A percentile compares a stretch with the other conserved stretches of the same genome.
phyloP scores from a whole-genome alignment of 768 basidiomycete genomes.

The Auriscalpium microsporum region DNA sequence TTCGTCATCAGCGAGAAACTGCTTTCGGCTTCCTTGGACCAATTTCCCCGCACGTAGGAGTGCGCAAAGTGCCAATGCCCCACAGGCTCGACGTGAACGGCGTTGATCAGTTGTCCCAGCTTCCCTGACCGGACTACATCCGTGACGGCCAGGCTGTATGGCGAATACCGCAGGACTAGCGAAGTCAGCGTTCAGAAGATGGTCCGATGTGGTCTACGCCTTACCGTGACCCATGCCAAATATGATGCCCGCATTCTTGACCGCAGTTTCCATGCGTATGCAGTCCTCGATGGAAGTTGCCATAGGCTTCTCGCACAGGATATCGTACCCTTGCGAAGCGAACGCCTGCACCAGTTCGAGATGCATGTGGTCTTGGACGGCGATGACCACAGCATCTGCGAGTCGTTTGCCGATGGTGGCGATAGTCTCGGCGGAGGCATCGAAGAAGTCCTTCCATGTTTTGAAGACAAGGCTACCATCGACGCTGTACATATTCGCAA shows the following conservation, averaged over 20 bases:
- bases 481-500: slow-evolving; percentile 49
- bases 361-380: slow-evolving; percentile 79
- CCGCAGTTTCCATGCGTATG: slow-evolving; percentile 61
- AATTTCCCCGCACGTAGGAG: slow-evolving; percentile 80
- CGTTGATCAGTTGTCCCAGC: slow-evolving; percentile 74
- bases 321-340: slow-evolving; percentile 75
- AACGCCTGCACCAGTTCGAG: slow-evolving; percentile 66
- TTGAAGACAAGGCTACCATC: slow-evolving; percentile 63
- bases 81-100: slow-evolving; percentile 79
- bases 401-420: slow-evolving; percentile 57
- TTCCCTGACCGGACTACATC: slow-evolving; percentile 60
- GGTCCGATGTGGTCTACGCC: slow-evolving; percentile 8
- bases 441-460: slow-evolving; percentile 62
- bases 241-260: slow-evolving; percentile 61
- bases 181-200: not conserved
- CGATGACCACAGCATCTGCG: slow-evolving; percentile 74
- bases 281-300: slow-evolving; percentile 69
- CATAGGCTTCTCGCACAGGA: slow-evolving; percentile 92
- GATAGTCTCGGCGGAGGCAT: slow-evolving; percentile 60
- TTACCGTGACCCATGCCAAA: slow-evolving; percentile 86
- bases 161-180: slow-evolving; percentile 82
- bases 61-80: slow-evolving; percentile 88
- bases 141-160: slow-evolving; percentile 65
- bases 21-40: slow-evolving; percentile 59
- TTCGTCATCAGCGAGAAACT: slow-evolving; percentile 86